Evolutionary conservation across 208 protist species (phyloP), one percentile per base, ranked within the genome.

Genomic region (Crithidia expoeki): DNA sequence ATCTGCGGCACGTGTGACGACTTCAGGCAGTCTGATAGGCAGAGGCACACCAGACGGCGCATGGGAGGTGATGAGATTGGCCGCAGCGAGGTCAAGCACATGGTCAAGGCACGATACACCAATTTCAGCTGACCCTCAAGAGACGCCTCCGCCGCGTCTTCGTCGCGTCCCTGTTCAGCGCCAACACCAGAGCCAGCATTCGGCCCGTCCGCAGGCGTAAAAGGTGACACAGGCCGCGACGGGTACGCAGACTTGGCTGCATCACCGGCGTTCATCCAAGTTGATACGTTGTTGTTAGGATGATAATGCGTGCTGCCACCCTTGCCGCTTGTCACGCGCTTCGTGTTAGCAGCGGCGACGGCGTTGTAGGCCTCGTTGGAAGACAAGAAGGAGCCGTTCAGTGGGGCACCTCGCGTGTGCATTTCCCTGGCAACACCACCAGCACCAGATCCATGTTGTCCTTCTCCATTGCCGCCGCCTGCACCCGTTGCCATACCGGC

Each of bases 71-170:
- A 73, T 2, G 64, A 67, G 5, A 84, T 68, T 16, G 79, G 73
- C 34, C 74, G 79, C 53, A 84, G 44, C 17, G 61, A 68, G 25
- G 71, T 68, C 42, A 84, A 42, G 58, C 73, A 80, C 53, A 61
- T 53, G 14, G 79, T 79, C 34, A 84, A 17, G 17, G 79, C 76
- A 25, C 66, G 62, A 68, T 84, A 84, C 11, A 76, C 66, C 2
- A 73, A 23, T 61, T 81, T 75, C 17, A 81, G 52, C 49, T 77
- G 57, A 30, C 56, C 55, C n/a, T 61, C 64, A 49, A 64, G 74
- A 16, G 63, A 30, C 1, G 40, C 46, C 16, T 34, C 40, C 19
- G 33, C 65, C 21, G 19, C 53, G 14, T 66, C 63, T 14, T 60
- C 44, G 25, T 52, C 34, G 36, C 14, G 34, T 34, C 30, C 4